These are phyloP conservation scores for Spathaspora girioi DNA, from an alignment of 805 yeast genomes.

Conservation along the genomic window DNA sequence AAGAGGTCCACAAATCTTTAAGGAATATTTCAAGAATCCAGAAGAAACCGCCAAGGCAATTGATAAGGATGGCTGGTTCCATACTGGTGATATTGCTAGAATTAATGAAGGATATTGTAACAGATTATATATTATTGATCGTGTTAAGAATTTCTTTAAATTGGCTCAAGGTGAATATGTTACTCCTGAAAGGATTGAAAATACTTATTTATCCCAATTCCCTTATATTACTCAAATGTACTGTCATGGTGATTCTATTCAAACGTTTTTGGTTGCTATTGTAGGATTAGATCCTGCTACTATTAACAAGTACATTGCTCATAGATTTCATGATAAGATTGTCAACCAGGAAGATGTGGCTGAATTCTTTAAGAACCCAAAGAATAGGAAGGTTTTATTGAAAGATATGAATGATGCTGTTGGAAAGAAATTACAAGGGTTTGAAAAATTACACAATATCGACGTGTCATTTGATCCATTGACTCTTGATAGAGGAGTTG, in stretches of 20 bases:
- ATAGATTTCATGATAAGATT: slow-evolving; percentile 11
- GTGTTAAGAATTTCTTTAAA: slow-evolving; percentile 44
- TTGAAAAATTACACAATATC: slow-evolving; percentile 38
- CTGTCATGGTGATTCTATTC: slow-evolving; percentile 30
- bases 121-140: slow-evolving; percentile 44
- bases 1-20: slow-evolving; percentile 55
- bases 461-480: slow-evolving; percentile 36
- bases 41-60: slow-evolving; percentile 45
- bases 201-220: slow-evolving; percentile 25
- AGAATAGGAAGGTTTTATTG: slow-evolving; percentile 19
- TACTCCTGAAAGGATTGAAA: slow-evolving; percentile 40
- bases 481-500: slow-evolving; percentile 32
- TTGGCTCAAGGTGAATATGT: slow-evolving; percentile 42
- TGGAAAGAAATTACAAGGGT: slow-evolving; percentile 23
- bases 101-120: slow-evolving; percentile 22
- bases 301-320: slow-evolving; percentile 13
- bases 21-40: slow-evolving; percentile 46
- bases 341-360: slow-evolving; percentile 15
- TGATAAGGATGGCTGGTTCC: slow-evolving; percentile 51
- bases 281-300: slow-evolving; percentile 22
- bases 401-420: slow-evolving; percentile 21
- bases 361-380: slow-evolving; percentile 18
- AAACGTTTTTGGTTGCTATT: slow-evolving; percentile 26
- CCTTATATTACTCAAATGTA: slow-evolving; percentile 26
- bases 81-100: slow-evolving; percentile 51